Base-by-base conservation (phyloP, 495 filamentous ascomycete species). In the Penicillium silybi region DNA sequence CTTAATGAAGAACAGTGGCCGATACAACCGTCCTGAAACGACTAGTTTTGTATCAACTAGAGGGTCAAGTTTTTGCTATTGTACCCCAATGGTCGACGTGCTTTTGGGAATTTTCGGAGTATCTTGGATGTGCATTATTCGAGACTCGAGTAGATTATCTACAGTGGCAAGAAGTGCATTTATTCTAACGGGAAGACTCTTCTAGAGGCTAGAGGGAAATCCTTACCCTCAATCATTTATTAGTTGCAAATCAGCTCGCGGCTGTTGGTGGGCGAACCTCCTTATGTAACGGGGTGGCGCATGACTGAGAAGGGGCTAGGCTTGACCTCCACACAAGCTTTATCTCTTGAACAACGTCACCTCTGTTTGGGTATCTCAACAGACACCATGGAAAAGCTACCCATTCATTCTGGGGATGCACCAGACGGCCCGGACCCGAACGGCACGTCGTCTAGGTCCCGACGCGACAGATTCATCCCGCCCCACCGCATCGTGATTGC, bases 381-480 rank as follows among this genome's bases (percentile, higher is more conserved):
- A 49, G 20, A 41, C 27, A 45, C 13, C 46, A 68, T 67, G 64
- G 57, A 63, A 44, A 65, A 65, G 43, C 52, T 62, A 37, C 62
- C 60, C 9, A 23, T 61, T 43, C 53, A 68, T 44, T 47, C 50
- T 16, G 47, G 44, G 13, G 60, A 64, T 38, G 52, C 18, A n/a
- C 26, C 18, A 41, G 56, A 38, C 3, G 49, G 13, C 15, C 10
- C 41, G n/a, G 20, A 37, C 15, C 41, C 49, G 18, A 17, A 27
- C 10, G 29, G 45, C 19, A 46, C 50, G 20, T 34, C 47, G 17
- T 11, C 62, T 25, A 52, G 50, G 7, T 27, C 41, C 17, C 56
- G 48, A 25, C 46, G 48, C 9, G 55, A 46, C 26, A 52, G 49
- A 41, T 29, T 39, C 4, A 52, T 48, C 16, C 49, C 48, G 40